Evolutionary conservation across 768 basidiomycete genomes (phyloP).

Genomic region (Lentinula lateritia): DNA sequence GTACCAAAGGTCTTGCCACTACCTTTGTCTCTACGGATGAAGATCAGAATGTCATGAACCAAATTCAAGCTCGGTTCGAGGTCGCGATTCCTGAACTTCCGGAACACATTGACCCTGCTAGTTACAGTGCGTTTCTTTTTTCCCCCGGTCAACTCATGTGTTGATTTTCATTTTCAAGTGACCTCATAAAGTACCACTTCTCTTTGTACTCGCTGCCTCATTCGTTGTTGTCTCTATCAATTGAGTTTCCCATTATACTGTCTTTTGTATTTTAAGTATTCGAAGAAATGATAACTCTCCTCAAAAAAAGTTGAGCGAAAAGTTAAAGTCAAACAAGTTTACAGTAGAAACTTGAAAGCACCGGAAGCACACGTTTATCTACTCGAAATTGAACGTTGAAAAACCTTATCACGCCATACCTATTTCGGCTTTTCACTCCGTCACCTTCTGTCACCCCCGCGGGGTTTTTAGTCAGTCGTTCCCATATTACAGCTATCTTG

Average conservation of each 20-base stretch:
- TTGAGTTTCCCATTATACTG: not conserved
- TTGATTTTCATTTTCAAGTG: constrained; percentile 25
- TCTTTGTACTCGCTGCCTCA: not conserved
- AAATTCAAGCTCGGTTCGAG: constrained; percentile 95
- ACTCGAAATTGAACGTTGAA: constrained; percentile 8
- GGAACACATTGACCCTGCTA: constrained; percentile 88
- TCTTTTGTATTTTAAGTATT: not conserved
- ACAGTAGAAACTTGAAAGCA: too few species aligned
- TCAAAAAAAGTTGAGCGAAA: not conserved
- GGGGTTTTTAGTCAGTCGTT: not conserved
- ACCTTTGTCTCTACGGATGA: constrained; percentile 92
- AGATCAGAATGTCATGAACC: constrained; percentile 90
- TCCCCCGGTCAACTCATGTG: not conserved
- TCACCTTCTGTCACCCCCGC: not conserved
- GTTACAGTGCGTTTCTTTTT: constrained; percentile 71
- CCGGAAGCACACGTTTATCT: too few species aligned
- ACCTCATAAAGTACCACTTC: constrained; percentile 35
- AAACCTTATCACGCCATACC: constrained; percentile 10
- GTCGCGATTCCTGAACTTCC: constrained; percentile 95
- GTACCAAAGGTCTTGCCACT: constrained; percentile 98
- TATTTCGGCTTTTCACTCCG: constrained; percentile 5
- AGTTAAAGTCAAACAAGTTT: too few species aligned
- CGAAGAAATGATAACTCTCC: not conserved
- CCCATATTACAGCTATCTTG: not conserved
- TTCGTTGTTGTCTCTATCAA: not conserved